These are phyloP conservation scores for Lunularia cruciata DNA, from an alignment of 225 moss, liverwort and hornwort species.

Conservation along the genomic window DNA sequence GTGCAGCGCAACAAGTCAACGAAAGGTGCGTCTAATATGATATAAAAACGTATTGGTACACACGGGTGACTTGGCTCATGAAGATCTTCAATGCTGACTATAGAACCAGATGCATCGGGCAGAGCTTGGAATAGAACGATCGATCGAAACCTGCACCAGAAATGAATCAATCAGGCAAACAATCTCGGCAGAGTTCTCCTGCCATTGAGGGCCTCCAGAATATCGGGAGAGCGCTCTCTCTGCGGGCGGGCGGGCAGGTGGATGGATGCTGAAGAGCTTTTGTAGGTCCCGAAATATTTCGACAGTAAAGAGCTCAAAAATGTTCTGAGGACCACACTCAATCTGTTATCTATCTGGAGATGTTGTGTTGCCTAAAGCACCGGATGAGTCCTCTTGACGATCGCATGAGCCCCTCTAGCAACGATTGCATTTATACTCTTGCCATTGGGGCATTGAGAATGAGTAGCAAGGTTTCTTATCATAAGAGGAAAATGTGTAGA, in stretches of 20 bases:
- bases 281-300: neutral
- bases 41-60: no score
- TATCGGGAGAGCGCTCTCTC: neutral
- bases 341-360: neutral
- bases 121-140: no score
- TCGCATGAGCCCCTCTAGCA: constrained; percentile 6
- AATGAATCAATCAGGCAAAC: neutral
- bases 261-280: no score
- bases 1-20: no score
- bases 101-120: no score
- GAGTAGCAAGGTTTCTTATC: neutral
- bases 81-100: no score
- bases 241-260: neutral
- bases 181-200: neutral
- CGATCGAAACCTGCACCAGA: neutral
- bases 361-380: neutral
- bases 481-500: constrained; percentile 9
- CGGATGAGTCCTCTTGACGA: constrained; percentile 11
- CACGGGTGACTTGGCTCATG: no score
- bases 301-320: neutral
- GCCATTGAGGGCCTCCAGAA: neutral
- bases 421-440: constrained; percentile 6
- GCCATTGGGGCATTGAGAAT: constrained; percentile 3
- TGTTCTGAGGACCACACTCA: neutral
- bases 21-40: no score